Conservation (phyloP, 768 basidiomycete genomes). For the Rhizopogon vulgaris region DNA sequence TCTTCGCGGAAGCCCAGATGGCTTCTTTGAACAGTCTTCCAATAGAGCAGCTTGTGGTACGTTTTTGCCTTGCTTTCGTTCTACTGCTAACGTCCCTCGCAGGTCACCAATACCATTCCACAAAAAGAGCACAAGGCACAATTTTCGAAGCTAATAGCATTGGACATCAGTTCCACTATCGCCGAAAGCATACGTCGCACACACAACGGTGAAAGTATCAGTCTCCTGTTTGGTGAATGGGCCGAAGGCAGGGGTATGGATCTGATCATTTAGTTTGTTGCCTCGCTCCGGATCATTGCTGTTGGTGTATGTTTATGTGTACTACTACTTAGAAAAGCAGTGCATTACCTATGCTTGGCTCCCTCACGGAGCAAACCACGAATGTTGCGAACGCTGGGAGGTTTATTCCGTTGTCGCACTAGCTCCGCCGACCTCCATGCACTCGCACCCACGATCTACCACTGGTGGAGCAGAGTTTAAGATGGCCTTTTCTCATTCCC, state of each 20-base stretch:
- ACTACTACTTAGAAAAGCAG: not conserved
- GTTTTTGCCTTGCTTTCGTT: slow-evolving; percentile 15
- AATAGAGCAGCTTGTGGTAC: slow-evolving; percentile 79
- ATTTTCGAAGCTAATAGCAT: slow-evolving; percentile 75
- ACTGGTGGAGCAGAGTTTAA: not conserved
- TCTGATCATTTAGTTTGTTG: slow-evolving; percentile 13
- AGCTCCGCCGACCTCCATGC: not conserved
- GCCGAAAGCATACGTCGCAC: slow-evolving; percentile 95
- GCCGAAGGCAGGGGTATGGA: slow-evolving; percentile 38
- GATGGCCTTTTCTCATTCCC: not conserved
- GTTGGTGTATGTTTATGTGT: not conserved
- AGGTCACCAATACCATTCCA: slow-evolving; percentile 95
- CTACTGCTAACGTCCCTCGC: slow-evolving; percentile 2
- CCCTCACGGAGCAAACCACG: not conserved
- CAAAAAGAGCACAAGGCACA: slow-evolving; percentile 60
- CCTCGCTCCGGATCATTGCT: not conserved
- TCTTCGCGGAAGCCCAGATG: slow-evolving; percentile 76
- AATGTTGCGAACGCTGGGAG: too few relatives aligned
- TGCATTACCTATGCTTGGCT: not conserved
- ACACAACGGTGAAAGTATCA: slow-evolving; percentile 92
- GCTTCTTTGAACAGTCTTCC: slow-evolving; percentile 62
- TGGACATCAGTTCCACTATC: slow-evolving; percentile 89
- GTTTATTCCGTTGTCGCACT: not conserved
- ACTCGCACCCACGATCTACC: not conserved
- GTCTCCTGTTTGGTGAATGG: slow-evolving; percentile 82